Conservation (phyloP, 345 rosid genomes). For the Conringia planisiliqua region DNA sequence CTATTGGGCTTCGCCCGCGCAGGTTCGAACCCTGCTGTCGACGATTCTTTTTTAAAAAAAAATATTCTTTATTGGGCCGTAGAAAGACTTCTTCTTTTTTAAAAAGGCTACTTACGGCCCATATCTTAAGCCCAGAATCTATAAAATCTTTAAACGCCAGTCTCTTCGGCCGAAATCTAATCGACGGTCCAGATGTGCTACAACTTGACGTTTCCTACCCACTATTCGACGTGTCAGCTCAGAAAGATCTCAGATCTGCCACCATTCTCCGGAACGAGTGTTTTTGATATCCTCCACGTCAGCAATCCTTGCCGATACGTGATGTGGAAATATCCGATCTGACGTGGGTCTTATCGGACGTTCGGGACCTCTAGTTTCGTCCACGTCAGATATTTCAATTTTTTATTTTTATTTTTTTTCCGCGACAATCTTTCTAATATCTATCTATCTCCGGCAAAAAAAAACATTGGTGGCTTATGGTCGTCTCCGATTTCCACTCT, state of each 20-base stretch:
- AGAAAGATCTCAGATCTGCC: conserved; percentile 18
- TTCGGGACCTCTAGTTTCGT: conserved; percentile 36
- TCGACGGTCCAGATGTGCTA: conserved; percentile 20
- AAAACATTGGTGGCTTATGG: conserved; percentile 34
- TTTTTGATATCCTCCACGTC: conserved; percentile 53
- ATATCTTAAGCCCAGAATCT: conserved; percentile 2
- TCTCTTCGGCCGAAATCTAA: conserved; percentile 14
- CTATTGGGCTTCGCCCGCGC: conserved; percentile 80
- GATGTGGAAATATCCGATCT: conserved; percentile 36
- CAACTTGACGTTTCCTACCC: background rate
- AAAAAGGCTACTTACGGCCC: background rate
- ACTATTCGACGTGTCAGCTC: conserved; percentile 11
- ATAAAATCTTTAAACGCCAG: conserved; percentile 25
- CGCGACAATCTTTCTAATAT: conserved; percentile 26
- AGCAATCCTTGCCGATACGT: conserved; percentile 7
- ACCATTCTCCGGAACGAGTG: conserved; percentile 6
- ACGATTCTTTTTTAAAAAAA: conserved; percentile 15
- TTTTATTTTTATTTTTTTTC: background rate
- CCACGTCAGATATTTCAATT: conserved; percentile 44
- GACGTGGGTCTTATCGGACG: conserved; percentile 36
- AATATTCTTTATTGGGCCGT: background rate
- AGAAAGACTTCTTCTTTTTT: background rate
- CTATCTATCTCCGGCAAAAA: conserved; percentile 13
- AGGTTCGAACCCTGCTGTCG: conserved; percentile 89
- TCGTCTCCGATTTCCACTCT: conserved; percentile 34